Percentiles rank a stretch among this genome's conserved stretches.
These are phyloP conservation scores for Brassica juncea DNA, from an alignment of 345 rosid genomes.

Conservation along the genomic window DNA sequence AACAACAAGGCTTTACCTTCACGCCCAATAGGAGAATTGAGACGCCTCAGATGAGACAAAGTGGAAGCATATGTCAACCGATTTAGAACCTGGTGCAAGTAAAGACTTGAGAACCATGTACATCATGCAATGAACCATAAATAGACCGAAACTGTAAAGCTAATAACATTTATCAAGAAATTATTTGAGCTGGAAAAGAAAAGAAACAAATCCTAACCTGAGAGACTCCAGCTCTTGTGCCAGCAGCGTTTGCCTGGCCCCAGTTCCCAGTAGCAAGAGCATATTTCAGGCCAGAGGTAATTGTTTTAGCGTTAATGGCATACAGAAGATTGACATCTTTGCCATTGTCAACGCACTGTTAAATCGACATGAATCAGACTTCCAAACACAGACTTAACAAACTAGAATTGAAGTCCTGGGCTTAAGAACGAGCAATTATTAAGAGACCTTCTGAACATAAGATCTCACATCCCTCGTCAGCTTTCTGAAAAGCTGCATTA, in stretches of 20 bases:
- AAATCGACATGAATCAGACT: constrained; percentile 22
- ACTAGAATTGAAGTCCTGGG: constrained; percentile 1
- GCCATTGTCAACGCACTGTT: constrained; percentile 92
- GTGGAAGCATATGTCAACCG: constrained; percentile 96
- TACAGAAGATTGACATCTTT: constrained; percentile 95
- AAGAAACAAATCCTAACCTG: constrained; percentile 58
- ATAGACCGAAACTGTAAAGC: constrained; percentile 6
- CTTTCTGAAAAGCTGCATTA: constrained; percentile 88
- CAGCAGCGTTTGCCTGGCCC: constrained; percentile 99
- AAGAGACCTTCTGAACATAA: constrained; percentile 92
- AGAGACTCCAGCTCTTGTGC: constrained; percentile 99
- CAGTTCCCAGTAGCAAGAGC: constrained; percentile 99
- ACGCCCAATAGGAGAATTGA: constrained; percentile 98
- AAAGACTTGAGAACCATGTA: constrained; percentile 13
- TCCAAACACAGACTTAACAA: constrained; percentile 24
- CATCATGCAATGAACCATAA: neutral
- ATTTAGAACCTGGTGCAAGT: constrained; percentile 69
- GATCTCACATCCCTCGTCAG: constrained; percentile 89
- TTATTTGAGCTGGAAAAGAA: neutral
- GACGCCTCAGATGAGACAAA: constrained; percentile 89
- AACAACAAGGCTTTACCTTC: constrained; percentile 64
- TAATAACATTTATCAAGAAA: constrained; percentile 16
- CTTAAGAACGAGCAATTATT: constrained; percentile 15
- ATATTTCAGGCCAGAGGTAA: constrained; percentile 95
- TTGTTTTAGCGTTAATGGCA: constrained; percentile 97